These are phyloP conservation scores for Reticulascus tulasneorum DNA, from an alignment of 2,329 filamentous ascomycete genomes.

Conservation along the genomic window DNA sequence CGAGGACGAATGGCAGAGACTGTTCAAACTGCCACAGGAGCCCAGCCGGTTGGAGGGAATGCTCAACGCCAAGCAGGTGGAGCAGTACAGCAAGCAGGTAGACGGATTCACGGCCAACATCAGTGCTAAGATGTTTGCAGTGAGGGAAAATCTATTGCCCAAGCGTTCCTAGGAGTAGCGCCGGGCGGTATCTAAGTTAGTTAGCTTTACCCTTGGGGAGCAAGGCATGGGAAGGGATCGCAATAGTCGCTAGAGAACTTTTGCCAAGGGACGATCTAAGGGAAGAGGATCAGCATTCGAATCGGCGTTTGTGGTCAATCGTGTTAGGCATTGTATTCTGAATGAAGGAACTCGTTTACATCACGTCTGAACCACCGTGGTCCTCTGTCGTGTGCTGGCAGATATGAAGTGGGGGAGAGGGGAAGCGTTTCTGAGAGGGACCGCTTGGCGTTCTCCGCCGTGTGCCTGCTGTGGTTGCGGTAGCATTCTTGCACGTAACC, in stretches of 20 bases:
- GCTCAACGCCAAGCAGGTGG: constrained; percentile 91
- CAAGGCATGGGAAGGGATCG: not conserved
- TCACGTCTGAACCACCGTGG: too few relatives aligned
- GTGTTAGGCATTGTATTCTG: constrained; percentile 14
- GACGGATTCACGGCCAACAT: constrained; percentile 92
- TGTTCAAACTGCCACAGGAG: constrained; percentile 97
- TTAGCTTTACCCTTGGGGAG: not conserved
- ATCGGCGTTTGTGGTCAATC: constrained; percentile 17
- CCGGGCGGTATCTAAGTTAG: too few relatives aligned
- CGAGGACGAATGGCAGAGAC: constrained; percentile 95
- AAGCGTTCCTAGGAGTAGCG: constrained; percentile 32
- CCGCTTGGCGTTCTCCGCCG: too few relatives aligned
- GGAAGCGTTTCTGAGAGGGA: too few relatives aligned
- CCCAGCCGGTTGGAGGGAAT: constrained; percentile 90
- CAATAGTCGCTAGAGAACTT: too few relatives aligned
- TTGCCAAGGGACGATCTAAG: too few relatives aligned
- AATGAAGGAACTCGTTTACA: too few relatives aligned
- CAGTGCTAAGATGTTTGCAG: constrained; percentile 96
- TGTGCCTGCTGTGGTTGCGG: too few relatives aligned
- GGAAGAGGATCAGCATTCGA: too few relatives aligned
- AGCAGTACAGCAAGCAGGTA: constrained; percentile 96
- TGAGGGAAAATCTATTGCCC: constrained; percentile 66
- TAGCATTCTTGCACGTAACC: too few relatives aligned
- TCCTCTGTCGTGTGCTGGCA: too few relatives aligned
- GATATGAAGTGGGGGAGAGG: too few relatives aligned